A percentile compares a stretch with the other conserved stretches of the same genome.
Conservation (phyloP, 176 grass and related monocot species). For the Juncus inflexus region DNA sequence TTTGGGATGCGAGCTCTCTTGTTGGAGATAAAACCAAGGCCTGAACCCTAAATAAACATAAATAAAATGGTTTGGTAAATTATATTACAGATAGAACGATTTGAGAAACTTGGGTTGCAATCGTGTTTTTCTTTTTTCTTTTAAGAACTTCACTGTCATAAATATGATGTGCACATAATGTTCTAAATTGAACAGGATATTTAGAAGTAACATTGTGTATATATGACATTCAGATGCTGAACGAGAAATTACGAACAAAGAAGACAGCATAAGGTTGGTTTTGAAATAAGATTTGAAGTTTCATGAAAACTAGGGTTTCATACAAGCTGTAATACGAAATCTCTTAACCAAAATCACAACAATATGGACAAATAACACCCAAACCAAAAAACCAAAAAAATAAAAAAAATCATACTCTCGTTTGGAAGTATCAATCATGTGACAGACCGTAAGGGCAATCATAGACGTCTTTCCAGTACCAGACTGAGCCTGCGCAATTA, state of each 20-base stretch:
- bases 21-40: slow-evolving; percentile 83
- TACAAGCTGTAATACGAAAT: too few species aligned
- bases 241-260: too few species aligned
- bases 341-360: too few species aligned
- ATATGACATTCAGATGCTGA: too few species aligned
- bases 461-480: slow-evolving; percentile 91
- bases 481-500: slow-evolving; percentile 97
- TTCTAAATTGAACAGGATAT: not conserved
- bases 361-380: too few species aligned
- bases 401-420: slow-evolving; percentile 48
- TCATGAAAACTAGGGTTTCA: too few species aligned
- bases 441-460: slow-evolving; percentile 91
- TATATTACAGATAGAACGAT: too few species aligned
- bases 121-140: not conserved
- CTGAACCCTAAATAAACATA: slow-evolving; percentile 49
- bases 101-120: too few species aligned
- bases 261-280: too few species aligned
- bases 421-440: slow-evolving; percentile 70
- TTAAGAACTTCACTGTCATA: not conserved
- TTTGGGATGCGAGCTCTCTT: slow-evolving; percentile 79
- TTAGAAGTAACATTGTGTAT: too few species aligned
- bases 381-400: not conserved
- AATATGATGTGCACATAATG: not conserved
- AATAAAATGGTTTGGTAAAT: slow-evolving; percentile 11
- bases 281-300: too few species aligned